Evolutionary conservation across 306 rosid species (phyloP).

Genomic region (Acacia confusa): DNA sequence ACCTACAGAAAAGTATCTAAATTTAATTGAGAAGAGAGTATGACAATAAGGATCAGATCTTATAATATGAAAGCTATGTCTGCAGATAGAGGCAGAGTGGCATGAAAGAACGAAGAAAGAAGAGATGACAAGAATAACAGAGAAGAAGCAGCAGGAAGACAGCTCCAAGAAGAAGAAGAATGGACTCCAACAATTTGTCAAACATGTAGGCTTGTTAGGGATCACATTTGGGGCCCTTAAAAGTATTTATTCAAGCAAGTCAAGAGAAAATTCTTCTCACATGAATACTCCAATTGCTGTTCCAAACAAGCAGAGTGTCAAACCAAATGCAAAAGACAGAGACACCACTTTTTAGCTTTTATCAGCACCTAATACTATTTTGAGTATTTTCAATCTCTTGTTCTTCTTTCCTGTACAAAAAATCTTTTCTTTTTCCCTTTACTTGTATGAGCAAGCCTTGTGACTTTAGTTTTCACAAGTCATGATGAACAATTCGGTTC

Average conservation of each 20-base stretch:
- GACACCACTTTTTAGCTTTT: background rate
- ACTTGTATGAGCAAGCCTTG: background rate
- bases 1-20: too few relatives aligned
- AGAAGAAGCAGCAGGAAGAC: background rate
- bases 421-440: background rate
- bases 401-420: background rate
- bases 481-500: background rate
- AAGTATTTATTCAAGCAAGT: too few relatives aligned
- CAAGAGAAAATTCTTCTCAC: too few relatives aligned
- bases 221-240: too few relatives aligned
- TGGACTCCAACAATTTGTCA: constrained; percentile 55
- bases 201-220: background rate
- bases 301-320: constrained; percentile 7
- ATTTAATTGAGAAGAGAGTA: background rate
- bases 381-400: background rate
- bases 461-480: background rate
- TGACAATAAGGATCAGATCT: background rate
- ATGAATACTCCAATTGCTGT: too few relatives aligned
- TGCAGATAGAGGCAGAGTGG: constrained; percentile 61
- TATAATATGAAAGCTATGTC: constrained; percentile 41
- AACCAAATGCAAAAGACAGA: constrained; percentile 25
- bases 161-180: constrained; percentile 41
- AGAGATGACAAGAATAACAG: constrained; percentile 19
- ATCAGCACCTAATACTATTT: background rate
- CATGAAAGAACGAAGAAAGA: constrained; percentile 8